phyloP scores from a whole-genome alignment of 2,329 filamentous ascomycete genomes.

The Shiraia bambusicola region DNA sequence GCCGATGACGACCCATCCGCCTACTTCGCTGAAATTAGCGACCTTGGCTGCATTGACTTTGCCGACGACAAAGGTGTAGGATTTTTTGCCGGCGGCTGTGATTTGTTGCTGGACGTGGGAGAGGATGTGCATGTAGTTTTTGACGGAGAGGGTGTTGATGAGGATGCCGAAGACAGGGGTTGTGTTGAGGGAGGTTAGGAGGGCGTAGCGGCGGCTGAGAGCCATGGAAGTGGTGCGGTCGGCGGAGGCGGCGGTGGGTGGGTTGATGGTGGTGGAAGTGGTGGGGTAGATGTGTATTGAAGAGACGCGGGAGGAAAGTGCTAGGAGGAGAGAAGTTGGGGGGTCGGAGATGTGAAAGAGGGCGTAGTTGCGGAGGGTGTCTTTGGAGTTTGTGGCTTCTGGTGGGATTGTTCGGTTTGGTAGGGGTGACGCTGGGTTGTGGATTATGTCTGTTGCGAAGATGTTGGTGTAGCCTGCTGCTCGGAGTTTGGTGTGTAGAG shows the following conservation, averaged over 20 bases:
- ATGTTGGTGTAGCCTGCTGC: constrained; percentile 68
- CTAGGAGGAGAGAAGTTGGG: constrained; percentile 79
- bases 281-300: constrained; percentile 77
- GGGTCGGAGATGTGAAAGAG: constrained; percentile 85
- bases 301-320: constrained; percentile 77
- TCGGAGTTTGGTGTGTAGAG: constrained; percentile 58
- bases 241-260: constrained; percentile 46
- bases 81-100: constrained; percentile 81
- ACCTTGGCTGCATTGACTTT: constrained; percentile 95
- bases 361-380: constrained; percentile 64
- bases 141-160: constrained; percentile 91
- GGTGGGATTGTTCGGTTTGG: constrained; percentile 76
- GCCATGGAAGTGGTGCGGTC: constrained; percentile 52
- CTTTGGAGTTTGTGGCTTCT: constrained; percentile 48
- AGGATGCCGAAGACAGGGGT: constrained; percentile 88
- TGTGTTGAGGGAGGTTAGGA: constrained; percentile 76
- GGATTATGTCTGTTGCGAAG: constrained; percentile 69
- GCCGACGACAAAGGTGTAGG: constrained; percentile 93
- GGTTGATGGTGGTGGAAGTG: constrained; percentile 26
- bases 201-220: constrained; percentile 83
- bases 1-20: constrained; percentile 94
- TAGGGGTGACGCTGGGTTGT: constrained; percentile 76
- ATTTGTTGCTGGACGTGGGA: constrained; percentile 73
- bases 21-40: constrained; percentile 93
- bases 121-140: constrained; percentile 84